Evolutionary conservation across 2,329 filamentous ascomycete genomes (phyloP), one percentile per base, ranked within the genome.

Genomic region (Aspergillus sp.): DNA sequence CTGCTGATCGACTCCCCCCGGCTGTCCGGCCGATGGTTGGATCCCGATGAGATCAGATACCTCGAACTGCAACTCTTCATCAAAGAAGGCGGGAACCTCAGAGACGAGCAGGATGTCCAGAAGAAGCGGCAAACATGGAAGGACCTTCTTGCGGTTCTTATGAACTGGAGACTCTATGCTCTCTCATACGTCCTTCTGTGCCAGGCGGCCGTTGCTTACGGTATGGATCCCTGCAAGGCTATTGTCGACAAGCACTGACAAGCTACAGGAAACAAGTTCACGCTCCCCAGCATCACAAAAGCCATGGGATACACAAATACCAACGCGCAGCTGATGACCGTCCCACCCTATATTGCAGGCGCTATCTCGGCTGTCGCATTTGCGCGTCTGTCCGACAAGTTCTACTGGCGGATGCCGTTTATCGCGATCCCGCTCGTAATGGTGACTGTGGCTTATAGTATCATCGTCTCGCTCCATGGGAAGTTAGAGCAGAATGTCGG

Each of bases 1-100:
- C 5, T 61, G 67, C 10, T 79, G 4, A 69, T 71, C 17, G 75
- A 79, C 50, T 70, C 67, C 11, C 75, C 75, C 0, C 62, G 66
- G 10, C 64, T 62, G 6, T 63, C 68, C 0, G 65, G 65, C 1
- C 59, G 61, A 3, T 78, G 74, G 58, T 62, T 78, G 2, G 66
- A 61, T 8, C 56, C 64, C 8, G 63, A 70, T 1, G 73, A 77
- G 51, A 68, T 70, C 19, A 40, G 44, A 22, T 56, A 48, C 45
- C 53, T 56, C 8, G 47, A 56, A 22, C 33, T 56, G 6, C 49
- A 49, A 10, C 47, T 50, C 26, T 56, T 56, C 40, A 53, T 53
- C 36, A 53, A 56, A 33, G 51, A 56, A 41, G 53, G 53, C 11
- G 53, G 53, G 0, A 30, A 42, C 2, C 45, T 47, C 17, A 52